Conservation (phyloP, 139 green algal genomes). For the Prasinococcaceae sp. region DNA sequence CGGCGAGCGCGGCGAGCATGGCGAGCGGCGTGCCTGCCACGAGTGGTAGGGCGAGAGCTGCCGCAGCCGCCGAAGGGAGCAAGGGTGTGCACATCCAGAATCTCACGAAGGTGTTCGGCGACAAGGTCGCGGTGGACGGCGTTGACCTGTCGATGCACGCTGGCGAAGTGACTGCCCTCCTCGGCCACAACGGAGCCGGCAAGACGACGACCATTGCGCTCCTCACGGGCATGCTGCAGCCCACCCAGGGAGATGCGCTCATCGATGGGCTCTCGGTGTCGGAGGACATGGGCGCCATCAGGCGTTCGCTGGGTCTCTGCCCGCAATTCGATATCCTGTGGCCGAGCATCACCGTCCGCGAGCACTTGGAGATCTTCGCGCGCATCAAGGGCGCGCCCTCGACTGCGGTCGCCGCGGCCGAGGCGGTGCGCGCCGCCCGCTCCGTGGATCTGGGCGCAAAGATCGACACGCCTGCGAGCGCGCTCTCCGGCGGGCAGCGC, state of each 20-base stretch:
- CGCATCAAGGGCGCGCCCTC: slow-evolving; percentile 59
- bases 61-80: background rate
- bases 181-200: slow-evolving; percentile 53
- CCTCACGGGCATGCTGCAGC: slow-evolving; percentile 41
- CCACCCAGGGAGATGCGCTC: slow-evolving; percentile 32
- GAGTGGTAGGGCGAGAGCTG: background rate
- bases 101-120: slow-evolving; percentile 6
- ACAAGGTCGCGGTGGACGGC: slow-evolving; percentile 45
- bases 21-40: background rate
- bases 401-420: background rate
- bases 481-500: slow-evolving; percentile 33
- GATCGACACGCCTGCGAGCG: background rate
- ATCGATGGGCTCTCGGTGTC: slow-evolving; percentile 9
- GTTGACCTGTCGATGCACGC: slow-evolving; percentile 33
- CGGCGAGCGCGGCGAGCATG: background rate
- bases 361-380: slow-evolving; percentile 83
- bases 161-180: slow-evolving; percentile 54
- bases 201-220: slow-evolving; percentile 39
- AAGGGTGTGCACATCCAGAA: background rate
- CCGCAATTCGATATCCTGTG: slow-evolving; percentile 86
- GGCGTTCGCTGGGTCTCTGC: slow-evolving; percentile 36
- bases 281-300: slow-evolving; percentile 46
- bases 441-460: slow-evolving; percentile 22
- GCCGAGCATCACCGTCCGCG: slow-evolving; percentile 56
- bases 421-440: slow-evolving; percentile 1